Conservation (phyloP, 2,329 filamentous ascomycete species). For the Scolecobasidium constrictum region DNA sequence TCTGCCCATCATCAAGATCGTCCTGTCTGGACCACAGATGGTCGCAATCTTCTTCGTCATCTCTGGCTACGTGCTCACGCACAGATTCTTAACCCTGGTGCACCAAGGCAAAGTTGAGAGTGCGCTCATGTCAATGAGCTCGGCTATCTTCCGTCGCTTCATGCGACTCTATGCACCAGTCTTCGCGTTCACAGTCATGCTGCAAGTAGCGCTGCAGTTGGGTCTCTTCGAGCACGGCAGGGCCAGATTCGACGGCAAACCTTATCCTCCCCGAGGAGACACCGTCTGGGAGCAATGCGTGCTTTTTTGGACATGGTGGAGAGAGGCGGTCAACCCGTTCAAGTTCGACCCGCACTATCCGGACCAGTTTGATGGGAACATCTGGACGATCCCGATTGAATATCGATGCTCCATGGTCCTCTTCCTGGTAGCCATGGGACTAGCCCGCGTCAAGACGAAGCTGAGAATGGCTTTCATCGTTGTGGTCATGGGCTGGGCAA, state of each 20-base stretch:
- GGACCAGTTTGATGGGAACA: slow-evolving; percentile 19
- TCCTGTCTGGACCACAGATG: slow-evolving; percentile 42
- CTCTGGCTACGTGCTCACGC: slow-evolving; percentile 37
- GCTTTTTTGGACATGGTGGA: slow-evolving; percentile 12
- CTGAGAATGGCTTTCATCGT: background rate
- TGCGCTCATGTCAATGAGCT: background rate
- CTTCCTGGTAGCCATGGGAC: slow-evolving; percentile 14
- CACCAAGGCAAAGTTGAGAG: background rate
- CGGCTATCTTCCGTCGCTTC: background rate
- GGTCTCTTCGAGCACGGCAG: background rate
- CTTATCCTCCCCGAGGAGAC: background rate
- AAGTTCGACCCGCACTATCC: slow-evolving; percentile 8
- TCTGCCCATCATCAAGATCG: slow-evolving; percentile 40
- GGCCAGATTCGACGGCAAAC: background rate
- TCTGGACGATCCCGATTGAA: slow-evolving; percentile 27
- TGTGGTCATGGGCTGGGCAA: background rate
- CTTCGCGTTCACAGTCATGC: background rate
- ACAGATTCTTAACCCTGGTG: background rate
- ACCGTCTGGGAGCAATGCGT: background rate
- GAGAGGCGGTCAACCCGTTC: slow-evolving; percentile 15
- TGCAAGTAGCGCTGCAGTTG: no score
- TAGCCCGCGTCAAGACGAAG: slow-evolving; percentile 10
- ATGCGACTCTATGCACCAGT: background rate
- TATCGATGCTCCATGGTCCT: slow-evolving; percentile 20
- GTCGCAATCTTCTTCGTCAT: slow-evolving; percentile 47